These are phyloP conservation scores for Entomophthora muscae DNA, from an alignment of 371 early-diverging fungal genomes.

Conservation along the genomic window DNA sequence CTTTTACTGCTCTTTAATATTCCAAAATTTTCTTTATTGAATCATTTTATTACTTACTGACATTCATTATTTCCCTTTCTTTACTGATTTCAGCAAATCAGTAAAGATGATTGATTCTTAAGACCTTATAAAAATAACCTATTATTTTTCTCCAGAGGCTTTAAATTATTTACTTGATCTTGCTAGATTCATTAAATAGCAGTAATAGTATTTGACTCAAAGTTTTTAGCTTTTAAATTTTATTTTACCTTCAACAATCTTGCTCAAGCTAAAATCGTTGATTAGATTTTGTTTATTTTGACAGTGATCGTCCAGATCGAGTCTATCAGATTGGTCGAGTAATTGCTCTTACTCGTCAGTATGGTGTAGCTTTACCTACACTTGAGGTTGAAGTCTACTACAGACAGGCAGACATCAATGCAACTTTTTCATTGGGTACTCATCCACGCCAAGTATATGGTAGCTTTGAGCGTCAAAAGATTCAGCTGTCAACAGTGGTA, in stretches of 20 bases:
- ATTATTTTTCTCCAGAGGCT: background rate
- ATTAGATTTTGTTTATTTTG: background rate
- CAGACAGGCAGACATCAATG: background rate
- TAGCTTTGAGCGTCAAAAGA: background rate
- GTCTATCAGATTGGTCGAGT: background rate
- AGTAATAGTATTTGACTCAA: too few relatives aligned
- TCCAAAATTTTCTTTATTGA: background rate
- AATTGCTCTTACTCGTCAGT: background rate
- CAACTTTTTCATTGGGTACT: background rate
- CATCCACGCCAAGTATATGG: background rate
- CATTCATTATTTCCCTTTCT: background rate
- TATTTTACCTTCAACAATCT: background rate
- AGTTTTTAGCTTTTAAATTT: background rate
- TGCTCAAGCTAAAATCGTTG: background rate
- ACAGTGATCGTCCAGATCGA: background rate
- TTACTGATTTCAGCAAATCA: background rate
- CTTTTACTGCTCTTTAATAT: background rate
- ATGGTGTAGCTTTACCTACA: background rate
- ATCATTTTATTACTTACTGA: background rate
- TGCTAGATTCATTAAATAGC: background rate
- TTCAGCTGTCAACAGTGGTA: background rate
- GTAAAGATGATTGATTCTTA: background rate
- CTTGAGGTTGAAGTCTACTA: background rate
- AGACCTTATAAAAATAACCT: background rate
- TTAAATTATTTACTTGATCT: background rate